Evolutionary conservation across 192 early-diverging fungal species (phyloP), one percentile per base, ranked within the genome.

Genomic region (Anaeromyces robustus): DNA sequence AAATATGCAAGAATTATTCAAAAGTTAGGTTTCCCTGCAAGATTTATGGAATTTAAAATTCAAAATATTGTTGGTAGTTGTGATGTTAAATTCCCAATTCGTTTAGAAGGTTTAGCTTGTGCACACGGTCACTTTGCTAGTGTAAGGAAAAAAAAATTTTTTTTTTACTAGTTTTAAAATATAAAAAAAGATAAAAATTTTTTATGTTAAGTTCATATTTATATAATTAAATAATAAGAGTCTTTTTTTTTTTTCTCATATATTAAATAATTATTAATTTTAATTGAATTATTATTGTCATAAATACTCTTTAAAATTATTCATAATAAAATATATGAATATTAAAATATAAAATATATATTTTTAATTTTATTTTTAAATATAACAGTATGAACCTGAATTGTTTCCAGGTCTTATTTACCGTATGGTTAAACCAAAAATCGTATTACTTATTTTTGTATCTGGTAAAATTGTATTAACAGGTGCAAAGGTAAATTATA

Each of bases 1-100:
- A 99, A 99, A 89, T 99, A 98, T 85, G 98, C 98, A 80, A 93
- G 98, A 81, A 99, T 99, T 82, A 94, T 99, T 59, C 98, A 99
- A 85, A 98, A 98, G 86, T 91, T 98, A 68, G 98, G 98, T 11
- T 99, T 99, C 85, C 90, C 89, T 37, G 97, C 98, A 82, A 97
- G 97, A 87, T 99, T 99, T 81, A 94, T 93, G 19, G 96, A 98
- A 85, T 99, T 99, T 85, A 99, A 98, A 89, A 97, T 99, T 82
- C 98, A 99, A 85, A 99, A 99, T 88, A 99, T 99, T 87, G 98
- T 99, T 78, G 98, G 98, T 59, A 94, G 93, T 29, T 97, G 96
- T 86, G 98, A 99, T 87, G 98, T 99, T 85, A 98, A 98, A 89
- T 99, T 99, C 84, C 98, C 98, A 30, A 98, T 99, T 84, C 94